Evolutionary conservation across 176 grass and related monocot species (phyloP).

Genomic region (Poa pratensis): DNA sequence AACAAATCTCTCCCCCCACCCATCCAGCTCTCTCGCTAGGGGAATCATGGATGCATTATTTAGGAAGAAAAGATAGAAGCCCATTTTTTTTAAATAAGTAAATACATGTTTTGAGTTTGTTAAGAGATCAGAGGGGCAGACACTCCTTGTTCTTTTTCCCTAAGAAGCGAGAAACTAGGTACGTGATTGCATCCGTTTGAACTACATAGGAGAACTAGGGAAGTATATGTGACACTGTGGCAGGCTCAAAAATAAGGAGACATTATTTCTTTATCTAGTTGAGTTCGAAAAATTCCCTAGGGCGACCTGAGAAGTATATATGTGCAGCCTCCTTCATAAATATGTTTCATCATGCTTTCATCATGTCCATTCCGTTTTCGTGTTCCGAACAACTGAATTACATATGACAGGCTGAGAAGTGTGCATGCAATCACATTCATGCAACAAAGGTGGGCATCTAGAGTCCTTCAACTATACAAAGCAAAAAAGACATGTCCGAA

Average conservation of each 20-base stretch:
- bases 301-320: background rate
- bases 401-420: constrained; percentile 14
- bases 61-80: constrained; percentile 12
- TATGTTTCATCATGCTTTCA: background rate
- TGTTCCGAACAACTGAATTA: constrained; percentile 24
- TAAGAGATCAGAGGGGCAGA: background rate
- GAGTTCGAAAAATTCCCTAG: constrained; percentile 3
- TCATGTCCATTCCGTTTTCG: background rate
- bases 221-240: background rate
- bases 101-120: background rate
- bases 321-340: background rate
- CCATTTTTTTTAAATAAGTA: background rate
- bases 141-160: background rate
- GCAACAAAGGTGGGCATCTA: constrained; percentile 16
- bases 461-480: constrained; percentile 16
- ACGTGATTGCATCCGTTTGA: background rate
- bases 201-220: constrained; percentile 6
- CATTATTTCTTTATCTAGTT: background rate
- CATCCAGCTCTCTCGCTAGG: background rate
- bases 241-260: background rate
- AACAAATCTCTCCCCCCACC: background rate
- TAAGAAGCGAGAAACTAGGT: background rate
- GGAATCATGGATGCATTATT: constrained; percentile 27
- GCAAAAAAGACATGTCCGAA: no score
- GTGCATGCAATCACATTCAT: constrained; percentile 19